Percentiles rank a stretch among this genome's conserved stretches.
These are phyloP conservation scores for rapeseed (Brassica napus) DNA, from an alignment of 345 rosid species.

Conservation along the genomic window DNA sequence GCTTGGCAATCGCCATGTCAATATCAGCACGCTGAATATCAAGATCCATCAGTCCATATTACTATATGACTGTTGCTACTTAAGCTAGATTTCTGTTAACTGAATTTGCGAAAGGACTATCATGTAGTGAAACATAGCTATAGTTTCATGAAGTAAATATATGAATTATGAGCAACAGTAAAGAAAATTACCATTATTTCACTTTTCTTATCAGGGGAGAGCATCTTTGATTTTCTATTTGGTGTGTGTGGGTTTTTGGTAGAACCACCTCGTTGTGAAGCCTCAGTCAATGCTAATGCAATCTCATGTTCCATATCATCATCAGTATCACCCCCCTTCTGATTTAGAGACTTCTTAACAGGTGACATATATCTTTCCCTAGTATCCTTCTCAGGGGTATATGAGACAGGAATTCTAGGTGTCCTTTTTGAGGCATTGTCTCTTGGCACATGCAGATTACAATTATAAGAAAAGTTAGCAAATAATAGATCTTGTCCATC, in stretches of 20 bases:
- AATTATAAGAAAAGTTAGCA: conserved; percentile 34
- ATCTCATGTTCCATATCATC: conserved; percentile 82
- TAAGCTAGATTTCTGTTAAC: background rate
- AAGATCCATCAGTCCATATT: conserved; percentile 37
- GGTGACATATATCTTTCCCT: conserved; percentile 59
- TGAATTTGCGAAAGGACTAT: background rate
- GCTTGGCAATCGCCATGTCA: conserved; percentile 66
- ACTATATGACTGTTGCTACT: conserved; percentile 16
- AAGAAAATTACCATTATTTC: conserved; percentile 54
- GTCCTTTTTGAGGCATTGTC: conserved; percentile 75
- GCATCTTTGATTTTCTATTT: conserved; percentile 52
- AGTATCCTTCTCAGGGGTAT: conserved; percentile 54
- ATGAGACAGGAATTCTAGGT: conserved; percentile 74
- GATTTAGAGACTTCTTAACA: conserved; percentile 52
- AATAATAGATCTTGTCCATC: conserved; percentile 9
- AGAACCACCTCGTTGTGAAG: conserved; percentile 72
- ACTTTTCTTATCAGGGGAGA: conserved; percentile 50
- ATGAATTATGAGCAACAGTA: conserved; percentile 23
- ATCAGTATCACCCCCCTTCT: conserved; percentile 52
- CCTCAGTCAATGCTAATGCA: conserved; percentile 73
- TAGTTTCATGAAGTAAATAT: conserved; percentile 7
- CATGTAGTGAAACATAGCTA: background rate
- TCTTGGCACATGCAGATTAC: conserved; percentile 47
- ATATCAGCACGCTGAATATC: conserved; percentile 59
- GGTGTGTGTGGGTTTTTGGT: conserved; percentile 60